Base-by-base conservation (phyloP, 805 yeast genomes). In the Diddensiella santjacobensis region DNA sequence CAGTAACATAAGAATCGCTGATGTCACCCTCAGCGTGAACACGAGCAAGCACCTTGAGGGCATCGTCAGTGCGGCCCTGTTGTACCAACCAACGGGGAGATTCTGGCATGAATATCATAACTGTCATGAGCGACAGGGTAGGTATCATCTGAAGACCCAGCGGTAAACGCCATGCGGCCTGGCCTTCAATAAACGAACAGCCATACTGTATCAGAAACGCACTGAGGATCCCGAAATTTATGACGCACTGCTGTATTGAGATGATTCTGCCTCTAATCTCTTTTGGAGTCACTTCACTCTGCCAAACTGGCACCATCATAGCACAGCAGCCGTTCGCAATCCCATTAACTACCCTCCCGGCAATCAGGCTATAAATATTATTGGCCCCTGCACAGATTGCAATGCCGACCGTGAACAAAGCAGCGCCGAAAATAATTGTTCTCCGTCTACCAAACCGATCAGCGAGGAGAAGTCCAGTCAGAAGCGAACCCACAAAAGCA, bases 81-180 rank as follows among this genome's bases (percentile, higher is more conserved):
- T 79, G 79, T 3, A 90, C 88, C 59, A 78, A 81, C 70, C 77
- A 90, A 50, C 97, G 74, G 0, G 96, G 96, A 33, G 90, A 80
- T 66, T 90, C 97, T 0, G 98, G 97, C 23, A 90, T 69, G 37
- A 41, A 68, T 35, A 49, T 81, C 79, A 86, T 70, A 45, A 82
- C 61, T 35, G 84, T 67, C 45, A 86, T 48, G 59, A 83, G 82
- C 31, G 82, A 54, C 49, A 79, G 70, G 3, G 80, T 79, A 40
- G 78, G 77, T 31, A 76, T 51, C 40, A 75, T 65, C 69, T 85
- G 95, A 58, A 84, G 67, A 2, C 86, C 83, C 52, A 84, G 76
- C 11, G 93, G 91, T 62, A 85, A 74, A 70, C 93, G 78, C 89
- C 90, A 85, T 19, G 83, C 72, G 13, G 73, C 69, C 18, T 58